These are phyloP conservation scores for Avena sativa DNA, from an alignment of 176 grass and related monocot genomes.

Conservation along the genomic window DNA sequence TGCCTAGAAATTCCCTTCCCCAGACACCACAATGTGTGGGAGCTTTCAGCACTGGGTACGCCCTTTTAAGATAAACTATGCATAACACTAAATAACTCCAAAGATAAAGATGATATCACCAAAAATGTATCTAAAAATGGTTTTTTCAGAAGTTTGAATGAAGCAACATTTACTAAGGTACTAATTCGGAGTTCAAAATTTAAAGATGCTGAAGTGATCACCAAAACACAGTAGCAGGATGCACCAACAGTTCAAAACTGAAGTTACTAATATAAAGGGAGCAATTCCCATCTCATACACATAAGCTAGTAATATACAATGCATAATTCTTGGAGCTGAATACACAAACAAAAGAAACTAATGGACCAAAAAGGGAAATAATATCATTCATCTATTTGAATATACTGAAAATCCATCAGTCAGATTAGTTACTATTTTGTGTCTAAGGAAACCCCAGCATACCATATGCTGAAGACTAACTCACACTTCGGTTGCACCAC, in stretches of 20 bases:
- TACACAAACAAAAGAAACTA: background rate
- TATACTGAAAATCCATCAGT: background rate
- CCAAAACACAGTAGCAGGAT: background rate
- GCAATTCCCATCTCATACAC: background rate
- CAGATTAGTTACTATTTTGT: background rate
- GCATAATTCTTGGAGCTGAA: background rate
- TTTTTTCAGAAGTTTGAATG: constrained; percentile 10
- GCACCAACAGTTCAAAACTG: constrained; percentile 27
- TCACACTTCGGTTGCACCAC: background rate
- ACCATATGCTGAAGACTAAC: background rate
- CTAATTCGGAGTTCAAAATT: constrained; percentile 8
- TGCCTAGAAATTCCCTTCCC: too few relatives aligned
- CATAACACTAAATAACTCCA: background rate
- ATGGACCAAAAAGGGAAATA: constrained; percentile 1
- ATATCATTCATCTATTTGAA: constrained; percentile 1
- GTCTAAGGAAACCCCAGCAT: background rate
- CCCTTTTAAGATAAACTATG: background rate
- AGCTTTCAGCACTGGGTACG: too few relatives aligned
- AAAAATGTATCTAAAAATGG: background rate
- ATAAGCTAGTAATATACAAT: background rate
- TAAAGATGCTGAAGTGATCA: background rate
- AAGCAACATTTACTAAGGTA: background rate
- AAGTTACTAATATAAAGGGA: background rate
- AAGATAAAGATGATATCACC: constrained; percentile 6
- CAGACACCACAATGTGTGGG: too few relatives aligned